Percentiles rank a stretch among this genome's conserved stretches.
Conservation (phyloP, 2,329 filamentous ascomycete genomes). For the Raffaelea arxii region DNA sequence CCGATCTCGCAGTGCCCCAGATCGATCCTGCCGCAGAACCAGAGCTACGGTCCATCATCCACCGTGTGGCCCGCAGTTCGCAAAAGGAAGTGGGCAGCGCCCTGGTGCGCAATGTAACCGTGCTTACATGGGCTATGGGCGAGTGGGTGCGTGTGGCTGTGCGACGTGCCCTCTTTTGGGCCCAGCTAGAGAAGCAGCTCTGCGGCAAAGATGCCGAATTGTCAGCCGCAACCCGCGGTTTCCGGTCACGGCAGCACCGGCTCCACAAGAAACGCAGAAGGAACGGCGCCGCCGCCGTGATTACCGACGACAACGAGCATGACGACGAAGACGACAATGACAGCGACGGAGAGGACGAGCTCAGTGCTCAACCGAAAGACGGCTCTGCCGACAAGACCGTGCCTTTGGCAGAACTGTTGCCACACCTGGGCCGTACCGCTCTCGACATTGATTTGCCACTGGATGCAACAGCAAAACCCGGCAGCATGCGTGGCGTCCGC, state of each 20-base stretch:
- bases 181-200: slow-evolving; percentile 39
- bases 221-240: too few relatives aligned
- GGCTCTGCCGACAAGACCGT: slow-evolving; percentile 10
- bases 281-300: slow-evolving; percentile 10
- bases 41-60: slow-evolving; percentile 48
- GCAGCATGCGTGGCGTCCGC: slow-evolving; percentile 31
- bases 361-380: slow-evolving; percentile 15
- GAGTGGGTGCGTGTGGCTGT: slow-evolving; percentile 56
- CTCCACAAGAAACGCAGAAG: slow-evolving; percentile 13
- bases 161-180: slow-evolving; percentile 55
- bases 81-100: slow-evolving; percentile 28
- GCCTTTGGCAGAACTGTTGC: slow-evolving; percentile 34
- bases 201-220: slow-evolving; percentile 22
- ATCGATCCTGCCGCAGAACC: slow-evolving; percentile 46
- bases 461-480: slow-evolving; percentile 23
- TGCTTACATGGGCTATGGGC: slow-evolving; percentile 57
- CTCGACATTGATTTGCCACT: slow-evolving; percentile 37
- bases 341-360: slow-evolving; percentile 10
- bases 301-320: neutral
- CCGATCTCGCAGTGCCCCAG: slow-evolving; percentile 40
- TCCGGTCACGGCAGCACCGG: slow-evolving; percentile 18
- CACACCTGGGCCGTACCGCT: slow-evolving; percentile 42
- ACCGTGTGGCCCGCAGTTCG: slow-evolving; percentile 24
- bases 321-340: slow-evolving; percentile 10
- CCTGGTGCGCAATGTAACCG: slow-evolving; percentile 45